Base-by-base conservation (phyloP, 768 basidiomycete species). In the Mycena latifolia region DNA sequence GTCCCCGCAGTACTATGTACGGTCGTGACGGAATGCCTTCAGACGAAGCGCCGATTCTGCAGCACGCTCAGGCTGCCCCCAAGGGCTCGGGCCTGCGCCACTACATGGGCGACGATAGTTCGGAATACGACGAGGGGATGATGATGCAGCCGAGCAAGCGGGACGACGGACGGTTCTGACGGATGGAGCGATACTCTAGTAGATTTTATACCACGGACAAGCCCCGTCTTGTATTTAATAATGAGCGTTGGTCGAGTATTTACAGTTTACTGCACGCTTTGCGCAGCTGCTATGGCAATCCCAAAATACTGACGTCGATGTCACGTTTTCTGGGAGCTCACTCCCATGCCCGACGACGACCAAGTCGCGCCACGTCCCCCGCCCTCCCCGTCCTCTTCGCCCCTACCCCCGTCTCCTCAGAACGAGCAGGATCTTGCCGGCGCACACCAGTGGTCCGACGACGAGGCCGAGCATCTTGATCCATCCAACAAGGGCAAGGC, bases 31-130 rank as follows among this genome's bases (percentile, higher is more conserved):
- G 83, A 50, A 79, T 80, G 35, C 73, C 72, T 56, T 82, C 85
- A 27, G 89, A 90, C 64, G 91, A 91, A 47, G 77, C 80, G 35
- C 87, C 87, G 10, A 88, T 90, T 69, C 72, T 89, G 29, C 84
- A 82, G 41, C 79, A 82, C 52, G 77, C 80, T 27, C 79, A 82
- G 51, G 77, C 80, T 27, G 78, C 77, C 20, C 79, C 82, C 9
- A 89, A 88, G 74, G 80, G 83, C 7, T 85, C 88, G 20, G 87
- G 89, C 14, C 77, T 91, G 71, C 82, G 84, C 56, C 77, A 85
- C 64, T 84, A 87, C 63, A 76, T 87, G 66, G 81, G 81, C 24
- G 85, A 85, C 67, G 83, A 86, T 45, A 79, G 79, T 67, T 81
- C 81, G 64, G 85, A 85, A 58, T 81, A 81, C 67, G 86, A 88